A percentile compares a stretch with the other conserved stretches of the same genome.
These are phyloP conservation scores for Oryza coarctata DNA, from an alignment of 176 grass and related monocot species.

Conservation along the genomic window DNA sequence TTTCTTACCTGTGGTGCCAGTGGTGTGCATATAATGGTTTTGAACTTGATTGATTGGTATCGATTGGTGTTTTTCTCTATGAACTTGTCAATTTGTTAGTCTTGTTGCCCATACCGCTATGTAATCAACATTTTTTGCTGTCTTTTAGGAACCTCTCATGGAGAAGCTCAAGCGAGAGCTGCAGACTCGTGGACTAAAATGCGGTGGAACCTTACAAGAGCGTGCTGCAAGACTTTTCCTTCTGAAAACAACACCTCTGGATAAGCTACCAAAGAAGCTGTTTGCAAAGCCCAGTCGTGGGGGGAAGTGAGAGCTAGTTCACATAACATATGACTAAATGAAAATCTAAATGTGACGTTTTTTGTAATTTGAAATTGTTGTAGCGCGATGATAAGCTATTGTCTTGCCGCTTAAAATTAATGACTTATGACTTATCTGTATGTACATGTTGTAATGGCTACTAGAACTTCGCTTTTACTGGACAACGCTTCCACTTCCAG, in stretches of 20 bases:
- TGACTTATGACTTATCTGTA: conserved; percentile 20
- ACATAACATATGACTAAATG: conserved; percentile 12
- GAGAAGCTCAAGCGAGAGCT: conserved; percentile 88
- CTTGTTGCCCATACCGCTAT: neutral
- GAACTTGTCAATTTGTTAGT: neutral
- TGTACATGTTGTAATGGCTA: conserved; percentile 5
- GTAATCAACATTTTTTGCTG: neutral
- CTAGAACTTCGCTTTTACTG: neutral
- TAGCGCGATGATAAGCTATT: conserved; percentile 8
- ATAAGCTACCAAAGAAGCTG: conserved; percentile 92
- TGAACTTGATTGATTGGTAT: neutral
- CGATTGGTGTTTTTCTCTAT: neutral
- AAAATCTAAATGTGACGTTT: conserved; percentile 8
- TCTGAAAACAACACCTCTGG: conserved; percentile 82
- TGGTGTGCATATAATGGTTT: neutral
- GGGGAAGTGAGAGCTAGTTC: conserved; percentile 27
- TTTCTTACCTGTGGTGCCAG: neutral
- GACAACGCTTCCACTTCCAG: neutral
- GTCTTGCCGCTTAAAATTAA: conserved; percentile 22
- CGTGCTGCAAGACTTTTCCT: conserved; percentile 88
- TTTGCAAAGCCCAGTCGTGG: conserved; percentile 47
- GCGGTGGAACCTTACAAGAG: conserved; percentile 85
- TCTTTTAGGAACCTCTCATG: conserved; percentile 60
- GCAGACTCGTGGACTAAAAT: conserved; percentile 67
- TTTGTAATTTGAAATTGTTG: conserved; percentile 24